phyloP scores from a whole-genome alignment of 164 flowering plant species.

The Akebia trifoliata region DNA sequence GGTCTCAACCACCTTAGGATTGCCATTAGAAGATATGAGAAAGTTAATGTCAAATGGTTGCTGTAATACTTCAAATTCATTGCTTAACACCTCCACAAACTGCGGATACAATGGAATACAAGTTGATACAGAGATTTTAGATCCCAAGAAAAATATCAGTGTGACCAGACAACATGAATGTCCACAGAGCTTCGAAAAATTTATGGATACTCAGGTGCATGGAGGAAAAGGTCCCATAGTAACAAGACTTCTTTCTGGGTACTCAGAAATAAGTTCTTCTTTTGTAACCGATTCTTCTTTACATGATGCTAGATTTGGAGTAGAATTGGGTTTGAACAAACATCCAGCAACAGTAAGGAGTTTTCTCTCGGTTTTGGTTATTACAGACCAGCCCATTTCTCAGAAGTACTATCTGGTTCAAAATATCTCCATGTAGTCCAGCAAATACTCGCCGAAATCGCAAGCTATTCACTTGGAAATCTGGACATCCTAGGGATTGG shows the following conservation, averaged over 20 bases:
- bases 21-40: conserved; percentile 28
- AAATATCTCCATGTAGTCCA: conserved; percentile 57
- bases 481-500: conserved; percentile 21
- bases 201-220: conserved; percentile 18
- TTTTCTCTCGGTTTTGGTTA: conserved; percentile 32
- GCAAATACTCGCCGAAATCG: conserved; percentile 66
- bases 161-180: conserved; percentile 15
- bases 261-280: conserved; percentile 44
- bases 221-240: conserved; percentile 15
- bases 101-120: conserved; percentile 21
- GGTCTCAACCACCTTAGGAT: conserved; percentile 19
- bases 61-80: conserved; percentile 26
- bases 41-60: conserved; percentile 18
- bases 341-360: conserved; percentile 36
- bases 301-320: conserved; percentile 16
- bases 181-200: conserved; percentile 29
- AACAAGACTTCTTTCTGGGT: no score
- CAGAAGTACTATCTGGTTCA: conserved; percentile 42
- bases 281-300: conserved; percentile 22
- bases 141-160: conserved; percentile 6
- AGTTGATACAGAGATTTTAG: conserved; percentile 9
- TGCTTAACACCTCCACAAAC: conserved; percentile 19
- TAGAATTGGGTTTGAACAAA: conserved; percentile 35
- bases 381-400: conserved; percentile 21
- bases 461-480: conserved; percentile 51